These are phyloP conservation scores for Monilinia fructicola DNA, from an alignment of 2,329 filamentous ascomycete species.

Conservation along the genomic window DNA sequence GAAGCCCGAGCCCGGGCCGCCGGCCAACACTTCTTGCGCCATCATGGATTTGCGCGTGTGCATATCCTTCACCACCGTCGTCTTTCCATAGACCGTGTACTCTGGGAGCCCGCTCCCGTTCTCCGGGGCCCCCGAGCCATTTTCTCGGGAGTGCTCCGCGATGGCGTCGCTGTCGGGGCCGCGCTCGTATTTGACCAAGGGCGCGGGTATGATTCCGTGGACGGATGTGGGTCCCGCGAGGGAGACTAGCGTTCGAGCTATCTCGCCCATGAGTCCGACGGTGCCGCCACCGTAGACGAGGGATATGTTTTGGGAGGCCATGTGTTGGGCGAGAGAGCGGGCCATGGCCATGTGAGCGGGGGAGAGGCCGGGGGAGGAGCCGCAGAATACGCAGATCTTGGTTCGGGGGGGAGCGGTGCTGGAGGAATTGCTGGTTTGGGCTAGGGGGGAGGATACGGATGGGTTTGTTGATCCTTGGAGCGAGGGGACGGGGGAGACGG, in stretches of 20 bases:
- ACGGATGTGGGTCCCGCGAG: conserved; percentile 79
- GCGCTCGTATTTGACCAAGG: conserved; percentile 77
- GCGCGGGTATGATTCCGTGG: conserved; percentile 89
- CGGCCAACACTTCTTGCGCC: conserved; percentile 81
- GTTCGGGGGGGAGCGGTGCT: conserved; percentile 8
- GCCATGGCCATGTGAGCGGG: conserved; percentile 70
- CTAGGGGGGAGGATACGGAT: conserved; percentile 9
- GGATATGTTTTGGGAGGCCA: conserved; percentile 74
- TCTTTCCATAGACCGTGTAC: conserved; percentile 66
- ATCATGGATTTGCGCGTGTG: conserved; percentile 93
- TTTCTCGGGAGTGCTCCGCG: conserved; percentile 27
- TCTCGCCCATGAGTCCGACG: conserved; percentile 90
- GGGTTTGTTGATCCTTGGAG: neutral
- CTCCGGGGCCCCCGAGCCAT: conserved; percentile 16
- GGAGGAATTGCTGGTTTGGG: conserved; percentile 13
- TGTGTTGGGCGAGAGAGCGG: conserved; percentile 66
- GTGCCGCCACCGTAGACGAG: conserved; percentile 96
- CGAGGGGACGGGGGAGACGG: conserved; percentile 33
- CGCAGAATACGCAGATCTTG: conserved; percentile 64
- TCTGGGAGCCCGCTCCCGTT: conserved; percentile 45
- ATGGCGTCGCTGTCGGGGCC: conserved; percentile 54
- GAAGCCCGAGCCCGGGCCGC: conserved; percentile 82
- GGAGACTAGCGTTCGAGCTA: conserved; percentile 81
- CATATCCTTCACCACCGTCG: conserved; percentile 92
- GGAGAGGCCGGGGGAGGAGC: conserved; percentile 70